These are phyloP conservation scores for Malus hybrid DNA, from an alignment of 331 rosid species.

Conservation along the genomic window DNA sequence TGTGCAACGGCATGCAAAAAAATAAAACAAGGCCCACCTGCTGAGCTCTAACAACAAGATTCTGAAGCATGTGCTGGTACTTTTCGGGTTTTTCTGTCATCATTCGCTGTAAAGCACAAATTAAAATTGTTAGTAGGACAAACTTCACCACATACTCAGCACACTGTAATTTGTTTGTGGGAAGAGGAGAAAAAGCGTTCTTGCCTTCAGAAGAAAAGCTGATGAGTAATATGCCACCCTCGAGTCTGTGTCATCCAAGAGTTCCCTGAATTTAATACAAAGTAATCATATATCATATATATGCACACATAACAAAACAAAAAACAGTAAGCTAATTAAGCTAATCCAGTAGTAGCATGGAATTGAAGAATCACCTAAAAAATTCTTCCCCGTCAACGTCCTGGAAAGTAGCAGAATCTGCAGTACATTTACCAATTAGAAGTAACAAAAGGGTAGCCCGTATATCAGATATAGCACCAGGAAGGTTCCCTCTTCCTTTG, in stretches of 20 bases:
- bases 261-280: constrained; percentile 48
- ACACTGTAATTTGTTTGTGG: constrained; percentile 9
- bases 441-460: constrained; percentile 87
- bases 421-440: constrained; percentile 92
- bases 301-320: constrained; percentile 10
- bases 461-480: constrained; percentile 94
- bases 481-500: constrained; percentile 95
- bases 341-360: constrained; percentile 1
- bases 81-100: constrained; percentile 95
- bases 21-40: constrained; percentile 56
- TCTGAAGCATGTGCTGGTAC: constrained; percentile 94
- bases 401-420: constrained; percentile 77
- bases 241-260: constrained; percentile 95
- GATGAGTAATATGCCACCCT: constrained; percentile 97
- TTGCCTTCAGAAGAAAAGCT: constrained; percentile 95
- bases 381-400: constrained; percentile 83
- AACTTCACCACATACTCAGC: constrained; percentile 3
- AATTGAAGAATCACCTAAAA: constrained; percentile 64
- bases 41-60: constrained; percentile 92
- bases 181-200: constrained; percentile 2
- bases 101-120: constrained; percentile 65
- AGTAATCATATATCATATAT: not conserved
- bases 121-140: constrained; percentile 8
- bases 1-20: constrained; percentile 7
- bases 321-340: not conserved